Conservation (phyloP, 305 asterid genomes). For the Solanum hybrid region DNA sequence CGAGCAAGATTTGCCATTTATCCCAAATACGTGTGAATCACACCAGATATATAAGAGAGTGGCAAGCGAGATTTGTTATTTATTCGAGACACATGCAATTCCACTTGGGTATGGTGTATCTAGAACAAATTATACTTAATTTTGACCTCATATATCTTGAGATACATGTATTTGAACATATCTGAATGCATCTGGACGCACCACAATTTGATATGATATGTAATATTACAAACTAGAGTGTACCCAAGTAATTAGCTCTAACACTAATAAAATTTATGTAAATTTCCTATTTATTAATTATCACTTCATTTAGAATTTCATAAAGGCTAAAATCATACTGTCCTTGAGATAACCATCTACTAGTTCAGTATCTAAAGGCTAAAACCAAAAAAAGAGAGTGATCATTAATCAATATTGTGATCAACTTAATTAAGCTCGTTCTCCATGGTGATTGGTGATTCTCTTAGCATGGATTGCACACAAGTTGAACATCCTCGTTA, state of each 20-base stretch:
- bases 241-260: not conserved
- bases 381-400: not conserved
- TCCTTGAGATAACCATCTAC: not conserved
- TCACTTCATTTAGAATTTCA: not conserved
- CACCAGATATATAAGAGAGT: too few relatives aligned
- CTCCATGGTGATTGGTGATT: not conserved
- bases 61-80: too few relatives aligned
- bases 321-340: not conserved
- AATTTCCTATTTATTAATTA: not conserved
- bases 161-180: not conserved
- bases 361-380: not conserved
- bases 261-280: not conserved
- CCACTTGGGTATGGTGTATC: not conserved
- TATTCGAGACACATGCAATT: too few relatives aligned
- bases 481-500: not conserved
- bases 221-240: too few relatives aligned
- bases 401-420: not conserved
- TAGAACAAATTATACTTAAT: not conserved
- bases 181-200: not conserved
- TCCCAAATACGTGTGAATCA: not conserved
- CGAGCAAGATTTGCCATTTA: too few relatives aligned
- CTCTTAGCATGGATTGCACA: not conserved
- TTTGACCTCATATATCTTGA: not conserved
- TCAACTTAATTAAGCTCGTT: not conserved
- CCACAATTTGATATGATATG: too few relatives aligned